Base-by-base conservation (phyloP, 768 basidiomycete genomes). In the Collybiopsis confluens region DNA sequence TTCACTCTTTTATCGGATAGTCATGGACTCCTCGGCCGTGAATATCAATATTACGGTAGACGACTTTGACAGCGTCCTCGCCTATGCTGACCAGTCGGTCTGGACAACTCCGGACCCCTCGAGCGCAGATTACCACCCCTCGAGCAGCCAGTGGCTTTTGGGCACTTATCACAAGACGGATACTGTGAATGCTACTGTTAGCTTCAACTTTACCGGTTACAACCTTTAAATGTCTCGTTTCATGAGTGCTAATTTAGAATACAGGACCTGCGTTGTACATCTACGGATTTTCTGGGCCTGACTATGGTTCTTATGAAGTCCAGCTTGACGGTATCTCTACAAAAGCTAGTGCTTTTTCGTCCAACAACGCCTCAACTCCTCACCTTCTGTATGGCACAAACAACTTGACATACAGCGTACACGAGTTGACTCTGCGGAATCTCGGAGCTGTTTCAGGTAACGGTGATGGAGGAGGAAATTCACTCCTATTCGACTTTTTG, bases 71-170 rank as follows among this genome's bases (percentile, higher is more conserved):
- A 73, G 72, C 37, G 61, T 77, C 2, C 57, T 77, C 13, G 63
- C 68, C 1, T 78, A 74, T 56, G 61, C 62, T 3, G 68, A 74
- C 60, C 72, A 72, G 52, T 64, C 68, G 7, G 64, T 56, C 21
- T 77, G 77, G 77, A 54, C 64, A 47, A 77, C 75, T 2, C 75
- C 77, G 18, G 76, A 78, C 63, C 76, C 77, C n/a, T 75, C 73
- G 9, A 71, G 65, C 36, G 49, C 68, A 6, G 59, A 65, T 9
- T 76, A 73, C 61, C 62, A 68, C 52, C 62, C 70, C 3, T 62
- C 56, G 2, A 61, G 56, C 10, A 71, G 69, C 16, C 67, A 67
- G 13, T 78, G 73, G 71, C 62, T 68, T 56, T 69, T 71, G 62
- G 77, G 75, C 3, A 78, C 76, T 10, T 78, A 64, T 53, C 77